Evolutionary conservation across 2,329 filamentous ascomycete species (phyloP).

Genomic region (Colletotrichum theobromicola): DNA sequence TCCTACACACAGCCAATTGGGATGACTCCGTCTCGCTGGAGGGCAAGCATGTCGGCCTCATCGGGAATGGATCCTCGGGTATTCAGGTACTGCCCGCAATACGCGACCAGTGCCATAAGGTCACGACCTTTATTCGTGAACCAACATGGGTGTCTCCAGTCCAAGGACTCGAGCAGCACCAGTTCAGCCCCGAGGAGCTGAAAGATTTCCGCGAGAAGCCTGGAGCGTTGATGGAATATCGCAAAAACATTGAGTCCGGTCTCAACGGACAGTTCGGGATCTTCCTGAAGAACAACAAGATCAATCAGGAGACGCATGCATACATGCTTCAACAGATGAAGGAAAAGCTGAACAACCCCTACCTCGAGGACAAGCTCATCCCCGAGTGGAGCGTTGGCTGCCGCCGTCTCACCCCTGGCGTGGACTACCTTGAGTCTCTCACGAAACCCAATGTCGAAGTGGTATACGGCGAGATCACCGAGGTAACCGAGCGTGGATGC

Average conservation of each 20-base stretch:
- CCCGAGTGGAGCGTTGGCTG: conserved; percentile 26
- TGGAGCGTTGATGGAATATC: conserved; percentile 40
- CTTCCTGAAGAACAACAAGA: conserved; percentile 45
- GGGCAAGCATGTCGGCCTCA: conserved; percentile 45
- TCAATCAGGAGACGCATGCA: conserved; percentile 42
- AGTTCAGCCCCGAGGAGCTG: conserved; percentile 44
- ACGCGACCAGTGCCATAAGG: conserved; percentile 45
- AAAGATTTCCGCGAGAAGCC: conserved; percentile 45
- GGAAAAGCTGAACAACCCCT: conserved; percentile 35
- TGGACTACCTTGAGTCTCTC: conserved; percentile 29
- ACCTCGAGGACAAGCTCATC: conserved; percentile 25
- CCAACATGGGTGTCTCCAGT: conserved; percentile 55
- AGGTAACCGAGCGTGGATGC: conserved; percentile 31
- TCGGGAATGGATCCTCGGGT: conserved; percentile 49
- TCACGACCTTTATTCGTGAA: conserved; percentile 55
- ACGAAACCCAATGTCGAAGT: conserved; percentile 29
- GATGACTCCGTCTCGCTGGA: conserved; percentile 43
- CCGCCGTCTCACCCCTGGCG: conserved; percentile 27
- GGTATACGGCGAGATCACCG: conserved; percentile 39
- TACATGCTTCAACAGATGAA: conserved; percentile 46
- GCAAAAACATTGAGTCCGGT: conserved; percentile 48
- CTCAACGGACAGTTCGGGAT: conserved; percentile 52
- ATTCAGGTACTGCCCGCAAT: conserved; percentile 53
- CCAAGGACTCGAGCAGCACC: conserved; percentile 45
- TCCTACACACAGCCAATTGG: conserved; percentile 62